These are phyloP conservation scores for Diaporthe vaccinii DNA, from an alignment of 2,329 filamentous ascomycete genomes.

Conservation along the genomic window DNA sequence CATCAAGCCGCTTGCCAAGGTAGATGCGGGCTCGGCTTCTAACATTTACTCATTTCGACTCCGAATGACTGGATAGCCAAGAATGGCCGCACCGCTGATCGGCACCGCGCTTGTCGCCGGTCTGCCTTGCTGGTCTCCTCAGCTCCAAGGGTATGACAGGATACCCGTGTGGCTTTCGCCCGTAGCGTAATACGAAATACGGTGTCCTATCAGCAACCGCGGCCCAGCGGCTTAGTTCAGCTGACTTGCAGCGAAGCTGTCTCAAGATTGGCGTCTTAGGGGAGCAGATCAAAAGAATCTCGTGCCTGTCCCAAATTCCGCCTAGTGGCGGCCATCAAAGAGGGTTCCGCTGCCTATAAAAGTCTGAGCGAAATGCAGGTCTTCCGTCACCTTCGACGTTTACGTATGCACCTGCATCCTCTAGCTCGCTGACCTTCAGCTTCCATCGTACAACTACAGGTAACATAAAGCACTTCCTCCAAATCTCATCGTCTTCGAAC, in stretches of 20 bases:
- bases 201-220: background rate
- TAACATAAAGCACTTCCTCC: background rate
- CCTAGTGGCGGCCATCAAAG: constrained; percentile 9
- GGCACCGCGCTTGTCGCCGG: background rate
- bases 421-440: background rate
- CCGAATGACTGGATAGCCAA: background rate
- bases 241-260: constrained; percentile 2
- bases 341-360: background rate
- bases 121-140: background rate
- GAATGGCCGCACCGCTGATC: background rate
- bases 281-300: background rate
- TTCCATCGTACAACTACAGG: background rate
- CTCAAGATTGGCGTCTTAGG: background rate
- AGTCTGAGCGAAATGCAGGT: background rate
- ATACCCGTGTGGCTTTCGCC: constrained; percentile 12
- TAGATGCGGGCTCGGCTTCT: background rate
- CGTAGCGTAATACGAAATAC: constrained; percentile 24
- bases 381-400: background rate
- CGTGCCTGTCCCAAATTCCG: background rate
- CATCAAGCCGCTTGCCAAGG: background rate
- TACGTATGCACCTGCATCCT: background rate
- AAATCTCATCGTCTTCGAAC: background rate
- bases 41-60: background rate
- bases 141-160: background rate
- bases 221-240: constrained; percentile 1